Conservation (phyloP, 495 filamentous ascomycete species). For the Bryoglossum gracile region DNA sequence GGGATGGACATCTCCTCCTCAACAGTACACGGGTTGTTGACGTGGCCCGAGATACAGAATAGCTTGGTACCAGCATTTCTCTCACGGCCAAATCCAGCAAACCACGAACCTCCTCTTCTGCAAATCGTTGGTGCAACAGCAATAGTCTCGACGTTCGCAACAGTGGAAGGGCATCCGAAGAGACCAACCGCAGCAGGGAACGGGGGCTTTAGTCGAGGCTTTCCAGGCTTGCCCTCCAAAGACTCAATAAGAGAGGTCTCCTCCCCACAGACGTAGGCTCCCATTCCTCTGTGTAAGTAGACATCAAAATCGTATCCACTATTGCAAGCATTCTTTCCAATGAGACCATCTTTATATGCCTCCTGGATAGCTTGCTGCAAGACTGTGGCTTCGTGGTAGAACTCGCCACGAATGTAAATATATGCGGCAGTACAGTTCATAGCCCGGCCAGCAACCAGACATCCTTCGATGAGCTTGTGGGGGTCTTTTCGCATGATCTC, state of each 20-base stretch:
- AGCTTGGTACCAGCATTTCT: conserved; percentile 95
- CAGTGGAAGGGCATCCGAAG: conserved; percentile 95
- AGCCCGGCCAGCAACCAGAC: conserved; percentile 88
- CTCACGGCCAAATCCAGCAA: conserved; percentile 85
- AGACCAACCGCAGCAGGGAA: conserved; percentile 96
- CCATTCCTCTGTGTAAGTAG: conserved; percentile 92
- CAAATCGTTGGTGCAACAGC: conserved; percentile 95
- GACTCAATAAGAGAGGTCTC: conserved; percentile 98
- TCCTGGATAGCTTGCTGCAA: conserved; percentile 95
- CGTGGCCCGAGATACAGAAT: conserved; percentile 96
- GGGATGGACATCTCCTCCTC: conserved; percentile 99
- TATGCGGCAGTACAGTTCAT: conserved; percentile 99
- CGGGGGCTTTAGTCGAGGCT: conserved; percentile 95
- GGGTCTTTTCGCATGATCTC: conserved; percentile 99
- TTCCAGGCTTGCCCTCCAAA: conserved; percentile 95
- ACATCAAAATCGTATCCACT: conserved; percentile 97
- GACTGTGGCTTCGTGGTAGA: conserved; percentile 93
- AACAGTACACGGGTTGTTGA: conserved; percentile 96
- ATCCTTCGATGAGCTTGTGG: conserved; percentile 96
- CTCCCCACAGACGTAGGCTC: conserved; percentile 96
- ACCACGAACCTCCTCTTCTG: conserved; percentile 87
- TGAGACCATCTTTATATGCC: conserved; percentile 85
- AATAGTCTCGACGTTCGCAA: conserved; percentile 96
- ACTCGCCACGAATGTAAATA: conserved; percentile 99
- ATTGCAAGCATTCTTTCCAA: conserved; percentile 96